Evolutionary conservation across 2,329 filamentous ascomycete species (phyloP), one percentile per base, ranked within the genome.

Genomic region (Ascochyta clinopodiicola): DNA sequence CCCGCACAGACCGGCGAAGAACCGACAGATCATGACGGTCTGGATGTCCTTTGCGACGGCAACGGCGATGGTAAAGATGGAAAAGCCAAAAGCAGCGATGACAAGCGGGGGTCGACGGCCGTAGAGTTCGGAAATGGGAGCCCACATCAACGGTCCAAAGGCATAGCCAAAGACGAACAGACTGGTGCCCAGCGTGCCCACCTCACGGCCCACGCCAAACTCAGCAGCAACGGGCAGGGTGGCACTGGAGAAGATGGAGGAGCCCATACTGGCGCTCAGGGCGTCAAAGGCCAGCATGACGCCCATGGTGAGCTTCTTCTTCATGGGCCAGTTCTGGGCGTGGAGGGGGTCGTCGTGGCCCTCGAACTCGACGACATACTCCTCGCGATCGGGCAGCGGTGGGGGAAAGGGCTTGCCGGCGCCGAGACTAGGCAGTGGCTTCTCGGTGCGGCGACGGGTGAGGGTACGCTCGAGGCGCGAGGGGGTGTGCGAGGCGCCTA

Each of bases 271-370:
- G 0, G 88, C 81, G 17, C 85, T 84, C 64, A 92, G 79, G 13
- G 90, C 91, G 39, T 88, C 90, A 68, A 87, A 92, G 22, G 87
- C 89, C 37, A 93, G 79, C 64, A 92, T 87, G 36, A 82, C 81
- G 19, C 86, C 85, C 1, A 88, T 89, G 6, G 82, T 66, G 36
- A 92, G 45, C 86, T 96, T 96, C 79, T 90, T 93, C 68, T 79
- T 85, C 58, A 89, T 74, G 0, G 90, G 82, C 92, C 92, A 97
- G 73, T 96, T 97, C 77, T 95, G 90, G 0, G 92, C 88, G 75
- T 96, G 92, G 59, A 93, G 71, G 2, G 92, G 92, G 68, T 96
- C 92, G 60, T 92, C 83, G 1, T 86, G 88, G 0, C 92, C 92
- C 63, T 93, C 88, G 68, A 96, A 97, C 48, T 84, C 90, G 42